Evolutionary conservation across 2,329 filamentous ascomycete species (phyloP).

Genomic region (Aureobasidium sp.): DNA sequence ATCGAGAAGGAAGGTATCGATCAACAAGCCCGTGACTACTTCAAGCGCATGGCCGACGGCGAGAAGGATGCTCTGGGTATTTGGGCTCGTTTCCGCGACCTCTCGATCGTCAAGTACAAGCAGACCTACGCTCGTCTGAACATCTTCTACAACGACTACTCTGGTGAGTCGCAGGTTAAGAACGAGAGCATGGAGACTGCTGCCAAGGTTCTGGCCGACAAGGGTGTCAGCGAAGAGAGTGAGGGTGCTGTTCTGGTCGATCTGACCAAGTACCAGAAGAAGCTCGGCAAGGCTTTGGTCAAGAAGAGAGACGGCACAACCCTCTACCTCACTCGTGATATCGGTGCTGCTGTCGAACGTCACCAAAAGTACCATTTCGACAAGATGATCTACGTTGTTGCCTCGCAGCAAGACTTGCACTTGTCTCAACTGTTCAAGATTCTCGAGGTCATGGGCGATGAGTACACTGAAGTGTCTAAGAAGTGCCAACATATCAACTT

Average conservation of each 20-base stretch:
- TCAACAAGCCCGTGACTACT: slow-evolving; percentile 64
- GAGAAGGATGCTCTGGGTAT: slow-evolving; percentile 50
- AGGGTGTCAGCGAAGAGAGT: slow-evolving; percentile 53
- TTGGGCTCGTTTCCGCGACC: slow-evolving; percentile 55
- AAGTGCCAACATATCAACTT: slow-evolving; percentile 58
- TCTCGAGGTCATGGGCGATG: slow-evolving; percentile 51
- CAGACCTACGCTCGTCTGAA: slow-evolving; percentile 56
- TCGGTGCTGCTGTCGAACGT: slow-evolving; percentile 57
- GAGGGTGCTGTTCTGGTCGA: slow-evolving; percentile 62
- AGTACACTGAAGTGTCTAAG: slow-evolving; percentile 44
- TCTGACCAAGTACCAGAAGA: slow-evolving; percentile 60
- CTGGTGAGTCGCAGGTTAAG: slow-evolving; percentile 60
- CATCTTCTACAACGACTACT: slow-evolving; percentile 57
- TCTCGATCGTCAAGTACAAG: slow-evolving; percentile 57
- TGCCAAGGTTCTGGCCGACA: slow-evolving; percentile 49
- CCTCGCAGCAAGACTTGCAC: slow-evolving; percentile 56
- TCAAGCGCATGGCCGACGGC: slow-evolving; percentile 59
- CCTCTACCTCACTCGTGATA: slow-evolving; percentile 60
- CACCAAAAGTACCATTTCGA: slow-evolving; percentile 54
- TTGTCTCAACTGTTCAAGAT: slow-evolving; percentile 58
- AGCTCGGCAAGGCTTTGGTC: slow-evolving; percentile 58
- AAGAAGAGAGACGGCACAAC: slow-evolving; percentile 59
- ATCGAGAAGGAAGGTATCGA: slow-evolving; percentile 51
- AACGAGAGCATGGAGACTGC: slow-evolving; percentile 53
- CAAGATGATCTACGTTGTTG: slow-evolving; percentile 61